A percentile compares a stretch with the other conserved stretches of the same genome.
These are phyloP conservation scores for Pyrenula aspistea DNA, from an alignment of 495 filamentous ascomycete genomes.

Conservation along the genomic window DNA sequence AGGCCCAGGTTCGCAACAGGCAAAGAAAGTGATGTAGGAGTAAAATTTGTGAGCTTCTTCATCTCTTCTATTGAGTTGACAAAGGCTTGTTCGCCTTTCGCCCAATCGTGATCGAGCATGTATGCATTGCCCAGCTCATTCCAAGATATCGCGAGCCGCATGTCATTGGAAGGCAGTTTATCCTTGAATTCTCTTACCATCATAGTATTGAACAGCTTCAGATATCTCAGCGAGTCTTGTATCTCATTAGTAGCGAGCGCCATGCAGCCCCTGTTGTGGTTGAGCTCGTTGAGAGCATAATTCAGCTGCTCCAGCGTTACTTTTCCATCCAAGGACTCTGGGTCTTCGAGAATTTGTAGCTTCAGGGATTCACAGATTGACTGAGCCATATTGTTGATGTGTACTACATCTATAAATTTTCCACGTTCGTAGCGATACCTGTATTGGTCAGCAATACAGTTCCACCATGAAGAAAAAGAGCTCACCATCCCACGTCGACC, in stretches of 20 bases:
- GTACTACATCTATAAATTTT: constrained; percentile 1
- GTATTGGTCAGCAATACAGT: background rate
- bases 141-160: constrained; percentile 5
- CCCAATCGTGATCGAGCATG: constrained; percentile 1
- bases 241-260: constrained; percentile 1
- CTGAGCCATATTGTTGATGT: constrained; percentile 1
- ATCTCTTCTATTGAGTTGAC: background rate
- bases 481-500: constrained; percentile 5
- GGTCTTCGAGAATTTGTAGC: background rate
- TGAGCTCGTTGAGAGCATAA: background rate
- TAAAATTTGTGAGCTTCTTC: constrained; percentile 1
- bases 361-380: constrained; percentile 1
- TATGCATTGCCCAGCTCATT: constrained; percentile 4
- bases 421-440: constrained; percentile 4
- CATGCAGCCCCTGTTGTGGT: constrained; percentile 1
- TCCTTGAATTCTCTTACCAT: background rate
- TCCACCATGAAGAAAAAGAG: background rate
- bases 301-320: background rate
- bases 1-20: constrained; percentile 8
- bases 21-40: background rate
- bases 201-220: constrained; percentile 1
- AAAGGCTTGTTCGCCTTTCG: background rate
- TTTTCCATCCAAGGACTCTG: background rate
- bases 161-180: constrained; percentile 1
- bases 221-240: background rate